These are phyloP conservation scores for Paraphaeosphaeria minitans DNA, from an alignment of 2,329 filamentous ascomycete genomes.

Conservation along the genomic window DNA sequence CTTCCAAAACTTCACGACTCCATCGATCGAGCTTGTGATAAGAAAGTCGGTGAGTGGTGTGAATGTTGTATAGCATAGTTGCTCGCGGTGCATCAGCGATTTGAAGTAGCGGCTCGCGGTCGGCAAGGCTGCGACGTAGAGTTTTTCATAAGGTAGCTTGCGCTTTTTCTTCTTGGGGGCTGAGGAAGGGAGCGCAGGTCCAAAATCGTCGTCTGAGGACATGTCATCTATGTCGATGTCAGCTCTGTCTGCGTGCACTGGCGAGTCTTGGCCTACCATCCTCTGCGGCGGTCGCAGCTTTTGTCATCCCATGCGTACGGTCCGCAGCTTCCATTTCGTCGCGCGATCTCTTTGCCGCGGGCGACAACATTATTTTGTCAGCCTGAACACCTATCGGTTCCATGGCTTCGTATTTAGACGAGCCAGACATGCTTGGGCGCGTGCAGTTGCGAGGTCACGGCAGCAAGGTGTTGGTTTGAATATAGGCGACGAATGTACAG, in stretches of 20 bases:
- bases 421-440: neutral
- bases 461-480: neutral
- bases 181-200: slow-evolving; percentile 83
- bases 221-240: slow-evolving; percentile 52
- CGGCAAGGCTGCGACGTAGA: slow-evolving; percentile 90
- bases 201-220: slow-evolving; percentile 80
- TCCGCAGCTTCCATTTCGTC: slow-evolving; percentile 30
- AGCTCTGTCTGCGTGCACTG: slow-evolving; percentile 20
- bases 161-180: slow-evolving; percentile 86
- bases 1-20: slow-evolving; percentile 99
- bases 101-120: slow-evolving; percentile 83
- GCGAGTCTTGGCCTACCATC: slow-evolving; percentile 15
- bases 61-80: slow-evolving; percentile 83
- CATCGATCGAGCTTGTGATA: slow-evolving; percentile 90
- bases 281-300: slow-evolving; percentile 12
- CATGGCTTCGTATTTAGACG: slow-evolving; percentile 5
- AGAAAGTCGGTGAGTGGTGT: slow-evolving; percentile 93
- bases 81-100: slow-evolving; percentile 98
- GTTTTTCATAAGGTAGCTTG: slow-evolving; percentile 90
- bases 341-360: slow-evolving; percentile 24
- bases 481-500: neutral
- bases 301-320: slow-evolving; percentile 10
- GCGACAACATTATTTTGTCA: slow-evolving; percentile 16
- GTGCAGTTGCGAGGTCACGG: neutral
- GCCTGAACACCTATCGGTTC: neutral